Base-by-base conservation (phyloP, 1,139 yeast species). In the Pichia sp. region DNA sequence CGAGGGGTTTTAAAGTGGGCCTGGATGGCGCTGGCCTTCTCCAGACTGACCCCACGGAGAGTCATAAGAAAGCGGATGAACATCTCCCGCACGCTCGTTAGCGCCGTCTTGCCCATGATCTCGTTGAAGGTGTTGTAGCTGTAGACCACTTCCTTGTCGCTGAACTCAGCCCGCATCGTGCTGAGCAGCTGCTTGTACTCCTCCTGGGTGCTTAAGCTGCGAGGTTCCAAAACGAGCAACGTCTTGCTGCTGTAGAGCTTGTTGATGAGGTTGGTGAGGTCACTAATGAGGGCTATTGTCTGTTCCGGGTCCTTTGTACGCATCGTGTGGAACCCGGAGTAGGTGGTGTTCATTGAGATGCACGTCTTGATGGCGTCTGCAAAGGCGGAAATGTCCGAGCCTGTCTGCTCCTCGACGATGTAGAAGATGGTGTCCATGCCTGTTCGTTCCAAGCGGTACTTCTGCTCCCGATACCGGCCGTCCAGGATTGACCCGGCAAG, bases 401-500 rank as follows among this genome's bases (percentile, higher is more conserved):
- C 67, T 31, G 79, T 77, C 3, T 79, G 79, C 58, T 89, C 96
- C 67, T 95, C 99, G n/a, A 95, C 81, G 3, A 95, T 68, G 63
- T 93, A 95, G 61, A 83, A 85, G 47, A 85, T 80, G 61, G 87
- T 79, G 36, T 75, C 74, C 67, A 92, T 74, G 0, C 87, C 89
- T 0, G 95, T 79, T 66, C 84, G 79, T 51, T 77, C 78, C 57
- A 93, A 73, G 53, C 99, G 77, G 30, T 77, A 73, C 66, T 93
- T 92, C 66, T 93, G 99, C 67, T 93, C 99, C 57, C 77, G 74
- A 62, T 82, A 92, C 52, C 99, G 74, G 3, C 97, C 97, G 70
- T 93, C 99, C 59, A 80, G 78, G 47, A 95, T 90, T 52, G 97
- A 88, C 49, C 76, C 67, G 0, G 87, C 86, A 64, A 95, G 77